Base-by-base conservation (phyloP, 2,329 filamentous ascomycete species). In the Aspergillus aculeatinus region DNA sequence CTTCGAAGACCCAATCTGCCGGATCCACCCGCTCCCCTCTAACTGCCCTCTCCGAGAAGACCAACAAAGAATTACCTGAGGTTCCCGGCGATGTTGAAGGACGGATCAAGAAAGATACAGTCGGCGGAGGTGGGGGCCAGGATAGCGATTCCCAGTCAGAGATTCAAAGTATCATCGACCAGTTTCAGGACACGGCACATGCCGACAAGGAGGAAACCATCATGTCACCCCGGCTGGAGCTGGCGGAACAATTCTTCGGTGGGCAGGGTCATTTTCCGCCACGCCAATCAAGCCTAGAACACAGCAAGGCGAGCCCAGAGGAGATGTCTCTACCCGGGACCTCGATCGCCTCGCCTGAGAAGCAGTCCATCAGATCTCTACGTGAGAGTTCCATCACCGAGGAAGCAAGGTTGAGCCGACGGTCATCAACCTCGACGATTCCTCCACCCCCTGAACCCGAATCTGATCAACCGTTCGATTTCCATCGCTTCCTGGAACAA, bases 141-240 rank as follows among this genome's bases (percentile, higher is more conserved):
- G 87, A 92, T 51, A 85, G 85, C 54, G 87, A 86, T 55, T 91
- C 90, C 1, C 86, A 87, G 60, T 88, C 89, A 5, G 95, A 99
- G 78, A 97, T 99, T 61, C 91, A 97, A 77, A 96, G 85, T 72
- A 98, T 99, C 74, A 98, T 99, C 91, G 91, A 92, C 63, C 95
- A 98, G 76, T 98, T 98, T 68, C 88, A 89, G 67, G 87, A 91
- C 70, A 86, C 86, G 54, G 86, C 86, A 29, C 86, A 87, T 55
- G 90, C 88, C 0, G 89, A 87, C 1, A 88, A 83, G 5, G 87
- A 85, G 62, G 88, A 94, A 54, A 91, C 96, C 74, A 92, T 96
- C 71, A 96, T 96, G 92, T 96, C 92, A 63, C 92, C 92, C 5
- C 85, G 91, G 31, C 77, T 96, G 48, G 92, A 94, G 74, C 84